Conservation (phyloP, 345 rosid species). For the Kandelia obovata region DNA sequence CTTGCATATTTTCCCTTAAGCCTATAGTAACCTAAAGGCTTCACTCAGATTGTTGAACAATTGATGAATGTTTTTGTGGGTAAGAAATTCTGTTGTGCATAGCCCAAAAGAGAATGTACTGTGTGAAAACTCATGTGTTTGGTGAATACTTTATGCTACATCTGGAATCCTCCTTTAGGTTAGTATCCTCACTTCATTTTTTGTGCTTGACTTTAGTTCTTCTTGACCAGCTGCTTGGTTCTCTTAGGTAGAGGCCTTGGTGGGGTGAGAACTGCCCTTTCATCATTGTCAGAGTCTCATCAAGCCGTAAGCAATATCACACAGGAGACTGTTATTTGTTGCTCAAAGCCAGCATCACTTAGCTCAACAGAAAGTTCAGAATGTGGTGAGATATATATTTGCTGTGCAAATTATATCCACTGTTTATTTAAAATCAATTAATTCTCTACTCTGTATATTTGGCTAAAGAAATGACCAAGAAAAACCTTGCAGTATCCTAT, state of each 20-base stretch:
- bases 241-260: conserved; percentile 34
- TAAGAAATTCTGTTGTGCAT: too few relatives aligned
- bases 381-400: conserved; percentile 43
- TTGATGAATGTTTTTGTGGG: too few relatives aligned
- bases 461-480: too few relatives aligned
- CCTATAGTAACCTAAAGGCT: too few relatives aligned
- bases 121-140: neutral
- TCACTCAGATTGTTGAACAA: too few relatives aligned
- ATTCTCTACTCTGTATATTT: too few relatives aligned
- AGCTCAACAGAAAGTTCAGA: conserved; percentile 84
- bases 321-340: conserved; percentile 76
- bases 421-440: neutral
- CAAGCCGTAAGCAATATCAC: conserved; percentile 53
- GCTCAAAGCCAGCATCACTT: conserved; percentile 75
- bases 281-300: conserved; percentile 32
- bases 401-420: neutral
- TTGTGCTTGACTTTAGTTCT: conserved; percentile 18
- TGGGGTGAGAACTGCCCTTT: conserved; percentile 34
- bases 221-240: conserved; percentile 12
- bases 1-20: too few relatives aligned
- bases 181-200: neutral
- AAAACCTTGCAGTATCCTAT: neutral
- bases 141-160: neutral
- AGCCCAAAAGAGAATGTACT: neutral
- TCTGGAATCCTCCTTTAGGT: neutral